Conservation (phyloP, 106 monocot genomes). For the Apostasia ramifera region DNA sequence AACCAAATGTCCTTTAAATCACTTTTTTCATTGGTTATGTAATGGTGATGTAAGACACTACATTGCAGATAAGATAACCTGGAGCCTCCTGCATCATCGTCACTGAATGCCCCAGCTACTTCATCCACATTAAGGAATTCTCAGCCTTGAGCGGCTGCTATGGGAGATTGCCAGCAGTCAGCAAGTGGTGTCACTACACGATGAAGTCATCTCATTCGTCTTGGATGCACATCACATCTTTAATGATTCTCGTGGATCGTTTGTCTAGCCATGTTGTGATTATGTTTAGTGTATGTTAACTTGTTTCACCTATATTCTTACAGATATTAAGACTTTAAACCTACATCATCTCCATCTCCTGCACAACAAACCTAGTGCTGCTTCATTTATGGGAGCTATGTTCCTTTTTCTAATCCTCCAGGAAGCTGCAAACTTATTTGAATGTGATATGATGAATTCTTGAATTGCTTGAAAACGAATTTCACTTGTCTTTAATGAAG, state of each 20-base stretch:
- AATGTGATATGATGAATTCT: too few species aligned
- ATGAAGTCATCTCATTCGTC: slow-evolving; percentile 10
- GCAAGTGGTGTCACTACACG: slow-evolving; percentile 12
- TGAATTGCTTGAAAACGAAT: too few species aligned
- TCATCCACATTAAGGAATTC: neutral
- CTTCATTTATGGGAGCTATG: too few species aligned
- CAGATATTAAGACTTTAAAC: slow-evolving; percentile 67
- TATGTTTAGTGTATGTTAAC: neutral
- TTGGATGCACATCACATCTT: neutral
- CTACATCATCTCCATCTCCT: slow-evolving; percentile 39
- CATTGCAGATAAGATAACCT: slow-evolving; percentile 27
- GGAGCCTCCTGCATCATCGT: slow-evolving; percentile 34
- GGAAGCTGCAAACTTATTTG: too few species aligned
- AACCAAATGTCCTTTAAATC: too few species aligned
- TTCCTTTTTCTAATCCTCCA: too few species aligned
- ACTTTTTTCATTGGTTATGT: too few species aligned
- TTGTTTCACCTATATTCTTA: neutral
- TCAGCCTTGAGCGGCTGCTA: neutral
- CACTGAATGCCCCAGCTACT: slow-evolving; percentile 18
- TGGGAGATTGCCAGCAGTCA: neutral
- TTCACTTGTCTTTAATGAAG: too few species aligned
- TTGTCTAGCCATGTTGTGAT: neutral
- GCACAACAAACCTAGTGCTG: too few species aligned
- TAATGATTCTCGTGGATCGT: neutral
- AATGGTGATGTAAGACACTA: too few species aligned